Base-by-base conservation (phyloP, 306 rosid genomes). In the Fragaria ananassa region DNA sequence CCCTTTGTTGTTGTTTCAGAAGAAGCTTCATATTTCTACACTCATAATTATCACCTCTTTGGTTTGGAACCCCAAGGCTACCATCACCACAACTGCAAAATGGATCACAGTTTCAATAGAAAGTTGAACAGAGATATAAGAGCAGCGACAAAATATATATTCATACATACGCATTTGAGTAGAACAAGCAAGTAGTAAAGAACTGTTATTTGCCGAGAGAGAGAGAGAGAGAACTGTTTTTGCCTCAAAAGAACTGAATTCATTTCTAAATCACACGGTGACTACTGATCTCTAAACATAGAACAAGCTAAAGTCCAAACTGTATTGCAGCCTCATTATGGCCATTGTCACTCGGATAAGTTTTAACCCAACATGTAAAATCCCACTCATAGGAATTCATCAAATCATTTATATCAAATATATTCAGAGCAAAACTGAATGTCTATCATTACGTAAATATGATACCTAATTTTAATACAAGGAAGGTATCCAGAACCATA, bases 21-120 rank as follows among this genome's bases (percentile, higher is more conserved):
- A 96, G 98, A 70, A 96, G 99, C 89, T 96, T 96, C 99, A 96
- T 96, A 86, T 96, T 96, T 84, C 99, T 89, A 82, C 99, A 96
- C 83, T 96, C 99, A 86, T 92, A 96, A 88, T 96, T 96, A 87
- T 96, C 99, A 78, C 99, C 99, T 85, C 97, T 86, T 89, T 96
- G 99, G 83, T 86, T 85, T 46, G 99, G 99, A 86, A 83, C 91
- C 63, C 99, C 99, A 76, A 96, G 96, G 77, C 89, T 78, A 73
- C 99, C 99, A 87, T 96, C 99, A 3, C 99, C 99, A 70, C 98
- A 96, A 70, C 99, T 96, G 91, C 81, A 86, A 84, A 86, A 71
- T 54, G 69, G 79, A 63, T 76, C 80, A 21, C 62, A 75, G 62
- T 53, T 51, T 74, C 70, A 68, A 72, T 9, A 62, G 46, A 78